phyloP scores from a whole-genome alignment of 345 rosid genomes.

The Arabidopsis suecica region DNA sequence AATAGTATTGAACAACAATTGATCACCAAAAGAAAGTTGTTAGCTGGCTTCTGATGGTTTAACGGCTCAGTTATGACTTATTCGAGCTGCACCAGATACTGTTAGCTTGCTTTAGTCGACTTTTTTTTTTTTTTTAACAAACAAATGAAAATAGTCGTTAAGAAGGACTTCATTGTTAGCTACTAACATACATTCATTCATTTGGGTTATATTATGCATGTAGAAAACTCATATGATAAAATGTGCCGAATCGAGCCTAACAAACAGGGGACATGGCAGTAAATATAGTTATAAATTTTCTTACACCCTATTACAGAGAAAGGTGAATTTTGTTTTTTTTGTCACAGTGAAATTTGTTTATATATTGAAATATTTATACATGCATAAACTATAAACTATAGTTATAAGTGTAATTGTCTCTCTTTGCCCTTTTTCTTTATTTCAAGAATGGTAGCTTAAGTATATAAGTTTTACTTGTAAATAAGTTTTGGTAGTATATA shows the following conservation, averaged over 20 bases:
- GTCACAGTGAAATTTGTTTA: too few species aligned
- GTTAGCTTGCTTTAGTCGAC: slow-evolving; percentile 4
- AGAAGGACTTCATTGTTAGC: too few species aligned
- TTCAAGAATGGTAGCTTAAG: not conserved
- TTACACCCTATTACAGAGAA: too few species aligned
- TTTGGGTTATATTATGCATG: too few species aligned
- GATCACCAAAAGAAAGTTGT: not conserved
- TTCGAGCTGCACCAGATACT: slow-evolving; percentile 1
- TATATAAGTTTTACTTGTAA: not conserved
- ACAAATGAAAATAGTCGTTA: not conserved
- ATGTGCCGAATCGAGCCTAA: not conserved
- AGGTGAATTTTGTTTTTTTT: too few species aligned
- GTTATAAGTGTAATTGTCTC: not conserved
- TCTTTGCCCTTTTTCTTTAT: not conserved
- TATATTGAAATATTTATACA: too few species aligned
- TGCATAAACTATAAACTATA: too few species aligned
- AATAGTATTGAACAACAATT: too few species aligned
- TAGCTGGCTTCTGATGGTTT: slow-evolving; percentile 7
- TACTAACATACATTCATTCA: too few species aligned
- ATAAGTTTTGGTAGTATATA: not conserved
- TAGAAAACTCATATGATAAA: too few species aligned
- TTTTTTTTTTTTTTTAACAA: not conserved
- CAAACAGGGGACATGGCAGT: not conserved
- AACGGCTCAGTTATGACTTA: slow-evolving; percentile 12
- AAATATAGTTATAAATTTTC: not conserved